These are phyloP conservation scores for Mycena alexandri DNA, from an alignment of 768 basidiomycete genomes.

Conservation along the genomic window DNA sequence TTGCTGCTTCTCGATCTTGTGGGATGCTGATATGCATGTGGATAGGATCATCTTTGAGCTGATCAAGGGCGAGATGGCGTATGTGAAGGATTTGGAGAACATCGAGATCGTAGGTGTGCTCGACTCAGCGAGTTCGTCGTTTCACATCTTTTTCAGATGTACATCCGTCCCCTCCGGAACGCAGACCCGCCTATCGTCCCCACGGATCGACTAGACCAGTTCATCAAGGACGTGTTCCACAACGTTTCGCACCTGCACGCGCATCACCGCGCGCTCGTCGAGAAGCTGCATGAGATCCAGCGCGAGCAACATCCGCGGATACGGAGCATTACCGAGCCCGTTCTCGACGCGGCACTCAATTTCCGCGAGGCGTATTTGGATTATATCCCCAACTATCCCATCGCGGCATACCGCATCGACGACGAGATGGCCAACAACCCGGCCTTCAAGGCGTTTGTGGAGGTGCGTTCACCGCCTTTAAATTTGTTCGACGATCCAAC, in stretches of 20 bases:
- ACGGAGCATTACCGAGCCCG: constrained; percentile 82
- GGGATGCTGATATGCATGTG: constrained; percentile 8
- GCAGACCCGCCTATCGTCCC: constrained; percentile 85
- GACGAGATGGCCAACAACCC: constrained; percentile 88
- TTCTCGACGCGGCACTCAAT: constrained; percentile 91
- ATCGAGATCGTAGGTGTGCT: constrained; percentile 74
- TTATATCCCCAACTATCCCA: constrained; percentile 94
- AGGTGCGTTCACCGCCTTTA: constrained; percentile 58
- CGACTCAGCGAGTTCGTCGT: background rate
- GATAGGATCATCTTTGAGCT: constrained; percentile 91
- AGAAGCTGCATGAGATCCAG: constrained; percentile 88
- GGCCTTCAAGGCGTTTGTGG: constrained; percentile 85
- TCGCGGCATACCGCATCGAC: constrained; percentile 88
- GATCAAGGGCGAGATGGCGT: constrained; percentile 96
- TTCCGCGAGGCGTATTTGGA: constrained; percentile 95
- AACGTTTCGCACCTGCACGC: constrained; percentile 83
- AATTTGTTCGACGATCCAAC: constrained; percentile 29
- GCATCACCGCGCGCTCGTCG: constrained; percentile 82
- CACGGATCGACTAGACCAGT: constrained; percentile 75
- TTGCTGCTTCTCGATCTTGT: constrained; percentile 35
- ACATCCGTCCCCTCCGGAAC: constrained; percentile 78
- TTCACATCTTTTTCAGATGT: constrained; percentile 67
- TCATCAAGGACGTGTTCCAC: constrained; percentile 91
- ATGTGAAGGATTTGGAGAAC: constrained; percentile 91
- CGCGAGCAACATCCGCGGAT: constrained; percentile 88